Conservation (phyloP, 1,139 yeast species). For the Nadsonia commutata region DNA sequence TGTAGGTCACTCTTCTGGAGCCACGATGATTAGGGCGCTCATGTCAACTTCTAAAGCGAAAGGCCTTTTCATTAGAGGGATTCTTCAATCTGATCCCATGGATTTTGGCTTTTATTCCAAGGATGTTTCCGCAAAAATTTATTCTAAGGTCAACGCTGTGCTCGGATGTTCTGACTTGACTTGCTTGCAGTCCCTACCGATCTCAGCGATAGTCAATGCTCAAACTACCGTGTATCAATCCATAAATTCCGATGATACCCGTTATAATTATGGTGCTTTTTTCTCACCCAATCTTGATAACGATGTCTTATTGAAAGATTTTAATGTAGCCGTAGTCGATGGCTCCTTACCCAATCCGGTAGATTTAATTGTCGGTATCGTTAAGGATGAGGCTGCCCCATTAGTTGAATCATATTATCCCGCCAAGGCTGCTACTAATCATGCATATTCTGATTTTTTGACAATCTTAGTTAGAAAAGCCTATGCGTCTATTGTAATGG, state of each 20-base stretch:
- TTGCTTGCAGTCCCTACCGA: conserved; percentile 13
- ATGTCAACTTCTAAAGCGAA: conserved; percentile 12
- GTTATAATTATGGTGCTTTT: conserved; percentile 14
- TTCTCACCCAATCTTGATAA: conserved; percentile 19
- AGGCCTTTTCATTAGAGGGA: conserved; percentile 17
- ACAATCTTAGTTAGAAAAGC: conserved; percentile 5
- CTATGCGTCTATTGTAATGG: conserved; percentile 5
- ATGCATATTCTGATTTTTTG: not conserved
- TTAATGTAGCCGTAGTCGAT: conserved; percentile 10
- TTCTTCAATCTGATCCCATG: conserved; percentile 21
- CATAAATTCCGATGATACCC: conserved; percentile 3
- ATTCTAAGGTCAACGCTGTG: conserved; percentile 3
- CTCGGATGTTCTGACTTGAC: conserved; percentile 12
- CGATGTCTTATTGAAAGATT: conserved; percentile 11
- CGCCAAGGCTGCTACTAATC: not conserved
- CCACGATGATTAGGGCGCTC: conserved; percentile 18
- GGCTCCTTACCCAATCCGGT: conserved; percentile 14
- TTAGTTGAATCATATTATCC: conserved; percentile 5
- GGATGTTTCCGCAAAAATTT: conserved; percentile 3
- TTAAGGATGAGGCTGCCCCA: conserved; percentile 16
- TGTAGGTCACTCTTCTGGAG: conserved; percentile 28
- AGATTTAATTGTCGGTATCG: conserved; percentile 17
- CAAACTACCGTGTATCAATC: conserved; percentile 8
- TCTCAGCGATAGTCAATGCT: conserved; percentile 11
- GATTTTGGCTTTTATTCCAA: conserved; percentile 14